A percentile compares a stretch with the other conserved stretches of the same genome.
Conservation (phyloP, 495 filamentous ascomycete genomes). For the Neurospora africana region DNA sequence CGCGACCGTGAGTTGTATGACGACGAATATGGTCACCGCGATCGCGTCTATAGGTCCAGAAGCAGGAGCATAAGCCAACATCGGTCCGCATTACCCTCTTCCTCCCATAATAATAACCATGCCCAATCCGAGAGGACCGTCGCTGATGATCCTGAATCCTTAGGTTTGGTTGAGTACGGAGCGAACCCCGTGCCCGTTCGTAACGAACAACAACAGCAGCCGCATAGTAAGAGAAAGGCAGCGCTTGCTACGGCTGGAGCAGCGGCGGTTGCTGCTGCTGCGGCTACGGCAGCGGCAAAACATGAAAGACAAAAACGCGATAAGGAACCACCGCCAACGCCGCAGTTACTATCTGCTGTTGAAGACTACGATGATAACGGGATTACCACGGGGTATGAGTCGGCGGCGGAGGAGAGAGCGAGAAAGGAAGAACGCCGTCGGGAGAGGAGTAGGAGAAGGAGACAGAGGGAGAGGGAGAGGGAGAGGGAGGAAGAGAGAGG, state of each 20-base stretch:
- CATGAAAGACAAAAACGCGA: background rate
- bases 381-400: conserved; percentile 17
- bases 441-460: conserved; percentile 1
- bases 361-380: background rate
- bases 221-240: background rate
- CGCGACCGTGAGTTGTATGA: conserved; percentile 25
- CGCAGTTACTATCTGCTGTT: background rate
- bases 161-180: conserved; percentile 77
- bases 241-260: background rate
- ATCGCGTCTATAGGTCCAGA: conserved; percentile 21
- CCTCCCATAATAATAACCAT: conserved; percentile 16
- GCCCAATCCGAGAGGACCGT: conserved; percentile 15
- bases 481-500: background rate
- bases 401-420: conserved; percentile 22
- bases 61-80: conserved; percentile 45
- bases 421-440: conserved; percentile 7
- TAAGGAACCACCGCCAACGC: conserved; percentile 26
- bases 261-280: background rate
- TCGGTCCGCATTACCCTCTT: conserved; percentile 39
- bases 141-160: conserved; percentile 46
- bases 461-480: conserved; percentile 3
- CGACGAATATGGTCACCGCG: conserved; percentile 17
- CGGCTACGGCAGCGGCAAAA: background rate
- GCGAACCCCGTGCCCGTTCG: conserved; percentile 45
- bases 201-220: background rate